These are phyloP conservation scores for Paraglomus occultum DNA, from an alignment of 192 early-diverging fungal species.

Conservation along the genomic window DNA sequence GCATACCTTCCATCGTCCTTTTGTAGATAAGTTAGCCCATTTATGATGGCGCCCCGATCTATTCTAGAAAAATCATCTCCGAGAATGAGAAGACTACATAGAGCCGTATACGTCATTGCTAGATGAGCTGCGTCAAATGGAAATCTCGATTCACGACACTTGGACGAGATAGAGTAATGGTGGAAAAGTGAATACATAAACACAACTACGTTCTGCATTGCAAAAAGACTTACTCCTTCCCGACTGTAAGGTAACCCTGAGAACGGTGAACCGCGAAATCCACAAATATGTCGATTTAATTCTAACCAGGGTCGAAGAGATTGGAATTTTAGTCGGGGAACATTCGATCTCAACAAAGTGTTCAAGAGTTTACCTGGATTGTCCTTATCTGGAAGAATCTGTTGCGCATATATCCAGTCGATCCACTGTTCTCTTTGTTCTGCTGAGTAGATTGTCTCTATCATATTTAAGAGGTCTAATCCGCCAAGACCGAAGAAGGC, in stretches of 20 bases:
- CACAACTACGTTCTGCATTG: background rate
- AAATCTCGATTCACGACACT: conserved; percentile 3
- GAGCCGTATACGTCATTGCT: conserved; percentile 89
- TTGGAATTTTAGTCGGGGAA: background rate
- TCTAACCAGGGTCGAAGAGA: no score
- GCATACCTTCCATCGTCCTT: conserved; percentile 69
- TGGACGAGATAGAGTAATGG: no score
- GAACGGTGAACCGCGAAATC: conserved; percentile 72
- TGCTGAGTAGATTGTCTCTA: conserved; percentile 53
- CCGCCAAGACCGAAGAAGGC: conserved; percentile 80
- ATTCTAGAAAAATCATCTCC: conserved; percentile 89
- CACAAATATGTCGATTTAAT: conserved; percentile 47
- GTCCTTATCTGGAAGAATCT: conserved; percentile 54
- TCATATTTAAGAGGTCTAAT: conserved; percentile 73
- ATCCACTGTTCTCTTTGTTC: conserved; percentile 68
- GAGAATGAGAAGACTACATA: conserved; percentile 73
- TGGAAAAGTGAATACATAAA: no score
- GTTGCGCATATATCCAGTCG: conserved; percentile 98
- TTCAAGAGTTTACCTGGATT: conserved; percentile 10
- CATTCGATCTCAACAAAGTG: no score
- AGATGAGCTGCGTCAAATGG: conserved; percentile 59
- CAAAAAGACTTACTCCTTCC: conserved; percentile 38
- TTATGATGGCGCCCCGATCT: conserved; percentile 63
- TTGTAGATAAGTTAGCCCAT: conserved; percentile 64
- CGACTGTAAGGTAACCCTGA: conserved; percentile 55